Conservation (phyloP, 2,329 filamentous ascomycete genomes). For the Alternaria burnsii region DNA sequence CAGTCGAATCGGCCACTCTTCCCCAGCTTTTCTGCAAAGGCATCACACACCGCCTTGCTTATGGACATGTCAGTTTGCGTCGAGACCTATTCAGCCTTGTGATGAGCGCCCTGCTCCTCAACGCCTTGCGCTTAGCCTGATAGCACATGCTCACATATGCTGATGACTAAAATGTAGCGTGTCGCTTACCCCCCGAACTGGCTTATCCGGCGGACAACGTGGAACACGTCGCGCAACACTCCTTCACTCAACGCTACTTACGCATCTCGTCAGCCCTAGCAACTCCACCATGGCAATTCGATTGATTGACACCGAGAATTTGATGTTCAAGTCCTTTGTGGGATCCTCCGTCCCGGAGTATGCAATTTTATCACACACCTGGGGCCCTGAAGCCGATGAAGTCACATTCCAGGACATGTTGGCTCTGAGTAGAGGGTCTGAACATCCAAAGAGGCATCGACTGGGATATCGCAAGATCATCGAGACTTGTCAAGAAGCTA, state of each 20-base stretch:
- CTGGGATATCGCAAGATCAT: not conserved
- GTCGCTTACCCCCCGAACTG: not conserved
- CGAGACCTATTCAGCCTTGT: not conserved
- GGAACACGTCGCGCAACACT: not conserved
- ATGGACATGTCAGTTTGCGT: not conserved
- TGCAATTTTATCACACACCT: not conserved
- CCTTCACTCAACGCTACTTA: not conserved
- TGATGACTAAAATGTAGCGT: not conserved
- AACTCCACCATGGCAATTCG: not conserved
- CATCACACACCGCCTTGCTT: not conserved
- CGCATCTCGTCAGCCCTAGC: not conserved
- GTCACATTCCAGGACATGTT: not conserved
- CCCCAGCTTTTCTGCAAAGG: too few relatives aligned
- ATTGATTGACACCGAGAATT: not conserved
- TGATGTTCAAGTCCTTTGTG: not conserved
- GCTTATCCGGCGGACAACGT: not conserved
- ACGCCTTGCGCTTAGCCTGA: not conserved
- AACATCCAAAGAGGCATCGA: not conserved
- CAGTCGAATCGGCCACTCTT: not conserved
- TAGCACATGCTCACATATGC: not conserved
- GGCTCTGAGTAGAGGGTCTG: not conserved
- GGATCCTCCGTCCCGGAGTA: not conserved
- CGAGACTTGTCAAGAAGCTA: not conserved
- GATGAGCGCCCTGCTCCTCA: not conserved
- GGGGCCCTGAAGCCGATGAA: not conserved